A percentile compares a stretch with the other conserved stretches of the same genome.
These are phyloP conservation scores for Casuarina cunninghamiana DNA, from an alignment of 306 rosid species.

Conservation along the genomic window DNA sequence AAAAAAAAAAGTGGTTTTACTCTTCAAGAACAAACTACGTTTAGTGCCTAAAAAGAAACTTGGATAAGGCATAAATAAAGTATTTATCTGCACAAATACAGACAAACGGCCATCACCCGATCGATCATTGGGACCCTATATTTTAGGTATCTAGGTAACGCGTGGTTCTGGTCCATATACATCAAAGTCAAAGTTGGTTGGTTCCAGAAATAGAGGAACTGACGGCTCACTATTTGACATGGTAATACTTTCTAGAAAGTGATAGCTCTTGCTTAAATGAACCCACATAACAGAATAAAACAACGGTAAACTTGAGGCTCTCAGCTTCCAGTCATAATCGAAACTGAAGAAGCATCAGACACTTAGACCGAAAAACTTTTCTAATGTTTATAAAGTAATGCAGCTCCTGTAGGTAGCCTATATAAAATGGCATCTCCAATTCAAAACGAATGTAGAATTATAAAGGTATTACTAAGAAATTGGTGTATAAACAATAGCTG, in stretches of 20 bases:
- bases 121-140: not conserved
- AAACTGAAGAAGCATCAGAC: not conserved
- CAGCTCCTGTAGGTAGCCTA: not conserved
- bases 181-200: slow-evolving; percentile 2
- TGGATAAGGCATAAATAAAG: not conserved
- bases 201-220: not conserved
- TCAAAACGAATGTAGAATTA: not conserved
- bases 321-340: not conserved
- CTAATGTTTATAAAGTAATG: not conserved
- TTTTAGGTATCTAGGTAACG: not conserved
- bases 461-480: not conserved
- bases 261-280: not conserved
- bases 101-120: not conserved
- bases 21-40: not conserved
- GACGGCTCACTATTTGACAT: not conserved
- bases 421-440: not conserved
- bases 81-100: not conserved
- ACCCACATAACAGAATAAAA: not conserved
- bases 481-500: not conserved
- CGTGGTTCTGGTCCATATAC: not conserved
- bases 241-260: not conserved
- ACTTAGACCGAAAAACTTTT: not conserved
- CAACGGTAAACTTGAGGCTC: not conserved
- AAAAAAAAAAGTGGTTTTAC: too few species aligned
- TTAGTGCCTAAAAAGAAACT: not conserved